Evolutionary conservation across 2,329 filamentous ascomycete species (phyloP), one percentile per base, ranked within the genome.

Genomic region (Lojkania enalia): DNA sequence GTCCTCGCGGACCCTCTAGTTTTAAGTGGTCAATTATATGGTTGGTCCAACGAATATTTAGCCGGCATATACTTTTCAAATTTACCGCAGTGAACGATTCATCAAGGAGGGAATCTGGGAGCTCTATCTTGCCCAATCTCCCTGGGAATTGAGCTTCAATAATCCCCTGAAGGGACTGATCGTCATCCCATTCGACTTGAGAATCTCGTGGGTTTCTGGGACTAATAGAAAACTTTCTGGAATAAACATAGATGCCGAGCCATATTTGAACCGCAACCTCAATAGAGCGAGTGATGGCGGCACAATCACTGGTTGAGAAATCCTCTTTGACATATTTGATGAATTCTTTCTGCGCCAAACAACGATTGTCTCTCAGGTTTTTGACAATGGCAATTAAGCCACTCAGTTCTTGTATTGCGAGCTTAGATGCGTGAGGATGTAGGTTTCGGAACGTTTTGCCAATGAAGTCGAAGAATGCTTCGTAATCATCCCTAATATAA

Each of bases 1-100:
- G 15, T 14, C 46, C 46, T 35, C 42, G 42, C 7, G 16, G 33
- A 25, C 51, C 51, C 16, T 47, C 32, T n/a, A 51, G 27, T 19
- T 33, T 48, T 4, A 54, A 25, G 21, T 54, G 51, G 25, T 54
- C 51, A 2, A 35, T 21, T n/a, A 54, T 30, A 21, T 46, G 48
- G 20, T 51, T 37, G 2, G 51, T 51, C 51, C 48, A 54, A 14
- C 39, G 23, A 30, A 49, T 43, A 21, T 44, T 27, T 7, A 46
- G 9, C 14, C 45, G 39, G 27, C 46, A 47, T 25, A 44, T 43
- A 3, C 29, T 44, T 29, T 39, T 46, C 25, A 52, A 33, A 14
- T 46, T 52, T 13, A 41, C 38, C 20, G 44, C 44, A 7, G 44
- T 48, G 20, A 51, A 36, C 29, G 42, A 49, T n/a, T 41, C 39